phyloP scores from a whole-genome alignment of 495 filamentous ascomycete genomes.

The Pyronema domesticum region DNA sequence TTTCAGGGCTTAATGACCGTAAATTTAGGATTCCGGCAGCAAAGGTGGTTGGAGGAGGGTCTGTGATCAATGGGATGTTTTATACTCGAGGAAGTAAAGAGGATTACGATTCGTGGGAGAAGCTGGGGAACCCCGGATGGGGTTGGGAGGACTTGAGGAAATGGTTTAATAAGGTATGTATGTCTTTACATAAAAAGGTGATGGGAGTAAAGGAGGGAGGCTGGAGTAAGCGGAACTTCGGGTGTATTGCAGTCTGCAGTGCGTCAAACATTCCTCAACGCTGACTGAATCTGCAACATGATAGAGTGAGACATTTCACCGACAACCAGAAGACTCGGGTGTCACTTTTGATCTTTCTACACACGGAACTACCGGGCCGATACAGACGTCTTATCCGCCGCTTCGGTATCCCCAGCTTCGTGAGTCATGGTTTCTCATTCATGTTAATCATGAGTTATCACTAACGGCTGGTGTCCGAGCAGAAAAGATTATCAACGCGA shows the following conservation, averaged over 20 bases:
- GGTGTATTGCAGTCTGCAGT: no score
- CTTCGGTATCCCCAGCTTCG: slow-evolving; percentile 36
- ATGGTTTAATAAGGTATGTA: slow-evolving; percentile 37
- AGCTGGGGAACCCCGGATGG: slow-evolving; percentile 45
- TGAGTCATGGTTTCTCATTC: neutral
- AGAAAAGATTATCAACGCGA: no score
- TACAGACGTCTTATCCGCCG: slow-evolving; percentile 36
- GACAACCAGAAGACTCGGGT: neutral
- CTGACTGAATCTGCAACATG: no score
- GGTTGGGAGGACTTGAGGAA: slow-evolving; percentile 41
- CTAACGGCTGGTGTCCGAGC: no score
- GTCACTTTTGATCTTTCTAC: slow-evolving; percentile 26
- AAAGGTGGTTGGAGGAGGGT: slow-evolving; percentile 34
- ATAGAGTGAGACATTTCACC: slow-evolving; percentile 29
- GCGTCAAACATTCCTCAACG: no score
- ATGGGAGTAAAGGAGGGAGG: neutral
- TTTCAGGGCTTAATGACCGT: no score
- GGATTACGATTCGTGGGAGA: slow-evolving; percentile 42
- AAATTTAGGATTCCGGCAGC: no score
- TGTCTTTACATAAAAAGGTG: neutral
- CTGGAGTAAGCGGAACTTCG: no score
- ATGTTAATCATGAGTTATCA: neutral
- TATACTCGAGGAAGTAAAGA: slow-evolving; percentile 29
- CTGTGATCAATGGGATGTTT: slow-evolving; percentile 32
- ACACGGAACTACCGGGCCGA: slow-evolving; percentile 28